Evolutionary conservation across 73 alveolate species (phyloP).

Genomic region (Breviolum minutum): DNA sequence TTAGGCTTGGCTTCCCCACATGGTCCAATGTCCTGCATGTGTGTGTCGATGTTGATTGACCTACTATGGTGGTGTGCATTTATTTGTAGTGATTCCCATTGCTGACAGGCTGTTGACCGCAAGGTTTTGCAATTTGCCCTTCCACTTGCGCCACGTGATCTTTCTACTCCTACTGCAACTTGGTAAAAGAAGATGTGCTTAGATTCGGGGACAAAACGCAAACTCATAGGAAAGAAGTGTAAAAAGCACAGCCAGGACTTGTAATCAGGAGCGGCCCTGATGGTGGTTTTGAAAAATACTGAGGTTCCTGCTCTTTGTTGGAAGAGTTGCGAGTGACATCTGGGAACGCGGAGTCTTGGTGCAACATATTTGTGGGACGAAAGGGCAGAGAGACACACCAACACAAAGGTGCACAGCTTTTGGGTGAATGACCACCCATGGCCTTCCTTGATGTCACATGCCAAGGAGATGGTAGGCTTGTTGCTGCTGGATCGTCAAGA

Average conservation of each 20-base stretch:
- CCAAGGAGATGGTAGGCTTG: slow-evolving; percentile 14
- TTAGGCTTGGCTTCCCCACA: slow-evolving; percentile 1
- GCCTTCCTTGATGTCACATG: background rate
- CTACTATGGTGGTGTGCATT: background rate
- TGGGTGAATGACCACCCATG: background rate
- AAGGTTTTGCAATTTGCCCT: slow-evolving; percentile 33
- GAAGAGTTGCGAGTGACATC: slow-evolving; percentile 78
- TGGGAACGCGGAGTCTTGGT: slow-evolving; percentile 66
- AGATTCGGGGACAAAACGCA: too few species aligned
- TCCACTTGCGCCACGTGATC: slow-evolving; percentile 56
- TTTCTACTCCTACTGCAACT: slow-evolving; percentile 46
- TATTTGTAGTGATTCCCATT: background rate
- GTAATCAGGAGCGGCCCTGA: background rate
- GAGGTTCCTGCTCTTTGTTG: slow-evolving; percentile 70
- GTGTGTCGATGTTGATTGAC: background rate
- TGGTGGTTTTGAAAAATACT: background rate
- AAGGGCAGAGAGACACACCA: too few species aligned
- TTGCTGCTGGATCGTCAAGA: slow-evolving; percentile 52
- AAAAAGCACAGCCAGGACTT: too few species aligned
- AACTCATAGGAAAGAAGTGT: too few species aligned
- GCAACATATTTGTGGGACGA: too few species aligned
- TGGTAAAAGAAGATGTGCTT: background rate
- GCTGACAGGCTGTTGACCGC: slow-evolving; percentile 66
- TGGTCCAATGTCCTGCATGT: background rate
- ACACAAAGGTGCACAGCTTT: too few species aligned